phyloP scores from a whole-genome alignment of 257 asterid species.

The Solanum appendiculatum region DNA sequence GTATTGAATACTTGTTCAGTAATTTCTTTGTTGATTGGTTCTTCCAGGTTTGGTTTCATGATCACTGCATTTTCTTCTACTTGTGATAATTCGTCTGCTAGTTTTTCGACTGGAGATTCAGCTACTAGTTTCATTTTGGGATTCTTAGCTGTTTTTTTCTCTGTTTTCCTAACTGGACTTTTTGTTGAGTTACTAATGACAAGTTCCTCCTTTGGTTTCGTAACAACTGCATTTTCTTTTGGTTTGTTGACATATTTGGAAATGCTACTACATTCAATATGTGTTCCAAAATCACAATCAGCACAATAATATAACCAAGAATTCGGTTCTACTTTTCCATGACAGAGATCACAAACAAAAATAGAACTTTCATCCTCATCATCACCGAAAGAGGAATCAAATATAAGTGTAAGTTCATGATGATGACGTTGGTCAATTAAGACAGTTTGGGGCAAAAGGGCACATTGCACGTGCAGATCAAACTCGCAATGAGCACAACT shows the following conservation, averaged over 20 bases:
- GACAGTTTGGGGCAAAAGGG: neutral
- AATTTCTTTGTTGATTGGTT: neutral
- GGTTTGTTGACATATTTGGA: neutral
- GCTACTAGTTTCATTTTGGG: neutral
- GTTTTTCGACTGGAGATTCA: neutral
- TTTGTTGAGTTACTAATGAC: neutral
- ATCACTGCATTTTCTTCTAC: neutral
- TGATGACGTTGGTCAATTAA: conserved; percentile 5
- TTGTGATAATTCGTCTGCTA: neutral
- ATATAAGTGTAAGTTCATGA: conserved; percentile 11
- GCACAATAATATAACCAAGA: conserved; percentile 21
- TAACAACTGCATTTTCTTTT: neutral
- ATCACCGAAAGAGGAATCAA: neutral
- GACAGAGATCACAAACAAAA: conserved; percentile 12
- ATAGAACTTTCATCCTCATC: neutral
- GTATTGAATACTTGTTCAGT: neutral
- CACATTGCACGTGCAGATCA: conserved; percentile 26
- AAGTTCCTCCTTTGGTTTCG: neutral
- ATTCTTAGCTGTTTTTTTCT: neutral
- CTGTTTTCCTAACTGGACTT: neutral
- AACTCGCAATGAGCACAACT: conserved; percentile 23
- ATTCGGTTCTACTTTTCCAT: neutral
- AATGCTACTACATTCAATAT: conserved; percentile 3
- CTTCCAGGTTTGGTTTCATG: neutral
- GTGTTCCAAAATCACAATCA: conserved; percentile 20